These are phyloP conservation scores for Ganoderma multipileum DNA, from an alignment of 1,284 basidiomycete genomes.

Conservation along the genomic window DNA sequence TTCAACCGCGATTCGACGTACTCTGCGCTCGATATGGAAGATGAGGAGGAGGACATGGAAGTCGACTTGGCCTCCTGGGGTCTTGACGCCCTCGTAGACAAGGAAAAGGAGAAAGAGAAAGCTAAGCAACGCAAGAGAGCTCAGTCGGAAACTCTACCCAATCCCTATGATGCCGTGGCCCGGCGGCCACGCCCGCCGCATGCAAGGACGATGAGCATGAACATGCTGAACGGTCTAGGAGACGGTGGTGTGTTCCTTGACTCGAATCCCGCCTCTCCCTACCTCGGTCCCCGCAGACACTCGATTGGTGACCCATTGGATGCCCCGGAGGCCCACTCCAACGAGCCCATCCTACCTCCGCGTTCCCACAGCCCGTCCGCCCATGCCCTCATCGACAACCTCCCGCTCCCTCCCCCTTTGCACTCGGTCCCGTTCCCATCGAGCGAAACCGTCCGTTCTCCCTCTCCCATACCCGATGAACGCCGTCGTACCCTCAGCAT, in stretches of 20 bases:
- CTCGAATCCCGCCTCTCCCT: conserved; percentile 36
- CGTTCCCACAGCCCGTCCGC: conserved; percentile 53
- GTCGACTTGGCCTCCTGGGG: conserved; percentile 87
- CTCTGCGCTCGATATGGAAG: conserved; percentile 52
- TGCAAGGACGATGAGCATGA: conserved; percentile 67
- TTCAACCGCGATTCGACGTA: conserved; percentile 70
- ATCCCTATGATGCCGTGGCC: conserved; percentile 46
- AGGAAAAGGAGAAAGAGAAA: conserved; percentile 44
- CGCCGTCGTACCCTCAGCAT: conserved; percentile 53
- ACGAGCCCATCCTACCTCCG: conserved; percentile 40
- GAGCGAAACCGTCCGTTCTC: conserved; percentile 57
- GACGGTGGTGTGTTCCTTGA: conserved; percentile 53
- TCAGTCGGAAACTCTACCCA: conserved; percentile 58
- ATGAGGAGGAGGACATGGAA: conserved; percentile 62
- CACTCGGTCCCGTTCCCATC: conserved; percentile 70
- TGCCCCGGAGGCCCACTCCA: conserved; percentile 40
- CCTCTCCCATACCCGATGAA: conserved; percentile 49
- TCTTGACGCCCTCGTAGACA: conserved; percentile 75
- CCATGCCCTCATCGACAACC: conserved; percentile 55
- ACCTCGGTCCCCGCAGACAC: conserved; percentile 43
- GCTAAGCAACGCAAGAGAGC: conserved; percentile 45
- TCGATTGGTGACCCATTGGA: conserved; percentile 67
- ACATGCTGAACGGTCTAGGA: conserved; percentile 61
- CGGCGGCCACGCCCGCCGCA: conserved; percentile 42
- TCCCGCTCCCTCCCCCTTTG: conserved; percentile 49